Evolutionary conservation across 2,329 filamentous ascomycete genomes (phyloP).

Genomic region (Mycosphaerella sp.): DNA sequence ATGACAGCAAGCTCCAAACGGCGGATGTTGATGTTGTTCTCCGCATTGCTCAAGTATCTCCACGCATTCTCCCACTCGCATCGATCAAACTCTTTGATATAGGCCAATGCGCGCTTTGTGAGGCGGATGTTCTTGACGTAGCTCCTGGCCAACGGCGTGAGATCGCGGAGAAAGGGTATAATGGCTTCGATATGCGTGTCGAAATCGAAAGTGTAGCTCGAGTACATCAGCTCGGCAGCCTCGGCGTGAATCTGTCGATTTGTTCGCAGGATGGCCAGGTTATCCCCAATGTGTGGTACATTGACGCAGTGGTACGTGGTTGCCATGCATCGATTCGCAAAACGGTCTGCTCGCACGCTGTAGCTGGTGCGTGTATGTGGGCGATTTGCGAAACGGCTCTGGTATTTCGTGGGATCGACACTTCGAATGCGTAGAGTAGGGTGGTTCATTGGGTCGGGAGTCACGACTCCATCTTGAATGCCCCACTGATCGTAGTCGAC

Average conservation of each 20-base stretch:
- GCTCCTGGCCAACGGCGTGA: conserved; percentile 45
- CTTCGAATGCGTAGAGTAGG: conserved; percentile 40
- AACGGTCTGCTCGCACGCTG: conserved; percentile 37
- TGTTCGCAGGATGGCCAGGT: conserved; percentile 26
- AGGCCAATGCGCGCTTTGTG: conserved; percentile 50
- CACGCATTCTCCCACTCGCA: conserved; percentile 52
- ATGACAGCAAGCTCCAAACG: conserved; percentile 47
- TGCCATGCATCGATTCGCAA: conserved; percentile 38
- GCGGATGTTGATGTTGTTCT: conserved; percentile 34
- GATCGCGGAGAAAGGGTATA: conserved; percentile 53
- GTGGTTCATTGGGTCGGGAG: conserved; percentile 13
- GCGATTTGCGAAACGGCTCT: conserved; percentile 16
- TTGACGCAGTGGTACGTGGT: conserved; percentile 51
- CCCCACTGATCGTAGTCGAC: conserved; percentile 36
- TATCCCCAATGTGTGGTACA: conserved; percentile 34
- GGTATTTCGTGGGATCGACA: conserved; percentile 36
- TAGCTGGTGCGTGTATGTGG: conserved; percentile 35
- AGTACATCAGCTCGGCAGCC: conserved; percentile 52
- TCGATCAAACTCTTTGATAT: conserved; percentile 50
- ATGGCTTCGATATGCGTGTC: conserved; percentile 55
- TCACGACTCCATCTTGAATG: conserved; percentile 5
- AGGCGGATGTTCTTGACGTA: conserved; percentile 48
- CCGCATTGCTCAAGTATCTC: conserved; percentile 37
- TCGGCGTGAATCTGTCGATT: conserved; percentile 48
- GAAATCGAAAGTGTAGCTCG: conserved; percentile 53